Percentiles rank a stretch among this genome's conserved stretches.
Evolutionary conservation across 73 alveolate species (phyloP).

Genomic region (Paramecium primaurelia): DNA sequence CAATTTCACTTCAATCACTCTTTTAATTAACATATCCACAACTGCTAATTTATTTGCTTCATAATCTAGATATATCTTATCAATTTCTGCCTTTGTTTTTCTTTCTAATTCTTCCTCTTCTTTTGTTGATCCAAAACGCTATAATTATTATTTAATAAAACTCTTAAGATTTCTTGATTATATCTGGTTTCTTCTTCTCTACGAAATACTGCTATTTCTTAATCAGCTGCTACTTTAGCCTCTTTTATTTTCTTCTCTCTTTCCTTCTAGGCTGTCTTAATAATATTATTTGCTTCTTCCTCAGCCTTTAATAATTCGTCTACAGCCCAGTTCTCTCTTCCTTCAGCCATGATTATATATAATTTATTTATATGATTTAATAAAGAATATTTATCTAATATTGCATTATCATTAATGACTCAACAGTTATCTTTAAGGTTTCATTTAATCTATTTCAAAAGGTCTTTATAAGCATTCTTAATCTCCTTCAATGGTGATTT

Average conservation of each 20-base stretch:
- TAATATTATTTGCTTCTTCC: slow-evolving; percentile 57
- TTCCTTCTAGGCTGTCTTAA: slow-evolving; percentile 52
- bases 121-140: slow-evolving; percentile 53
- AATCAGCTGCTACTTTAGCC: slow-evolving; percentile 63
- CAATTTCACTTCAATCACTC: slow-evolving; percentile 49
- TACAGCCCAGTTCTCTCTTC: slow-evolving; percentile 57
- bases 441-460: slow-evolving; percentile 11
- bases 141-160: neutral
- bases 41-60: slow-evolving; percentile 46
- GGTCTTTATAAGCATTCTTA: slow-evolving; percentile 17
- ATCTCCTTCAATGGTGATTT: neutral
- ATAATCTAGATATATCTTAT: slow-evolving; percentile 53
- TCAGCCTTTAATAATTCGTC: slow-evolving; percentile 62
- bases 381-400: neutral
- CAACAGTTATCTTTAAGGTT: neutral
- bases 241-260: slow-evolving; percentile 62
- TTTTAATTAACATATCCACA: slow-evolving; percentile 56
- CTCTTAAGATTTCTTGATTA: slow-evolving; percentile 35
- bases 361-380: neutral
- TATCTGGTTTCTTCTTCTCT: slow-evolving; percentile 57
- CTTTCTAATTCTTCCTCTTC: slow-evolving; percentile 57
- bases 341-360: slow-evolving; percentile 31
- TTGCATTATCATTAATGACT: neutral
- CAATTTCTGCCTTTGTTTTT: slow-evolving; percentile 51
- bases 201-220: slow-evolving; percentile 53